Conservation (phyloP, 1,284 basidiomycete species). For the Irpex lacteus region DNA sequence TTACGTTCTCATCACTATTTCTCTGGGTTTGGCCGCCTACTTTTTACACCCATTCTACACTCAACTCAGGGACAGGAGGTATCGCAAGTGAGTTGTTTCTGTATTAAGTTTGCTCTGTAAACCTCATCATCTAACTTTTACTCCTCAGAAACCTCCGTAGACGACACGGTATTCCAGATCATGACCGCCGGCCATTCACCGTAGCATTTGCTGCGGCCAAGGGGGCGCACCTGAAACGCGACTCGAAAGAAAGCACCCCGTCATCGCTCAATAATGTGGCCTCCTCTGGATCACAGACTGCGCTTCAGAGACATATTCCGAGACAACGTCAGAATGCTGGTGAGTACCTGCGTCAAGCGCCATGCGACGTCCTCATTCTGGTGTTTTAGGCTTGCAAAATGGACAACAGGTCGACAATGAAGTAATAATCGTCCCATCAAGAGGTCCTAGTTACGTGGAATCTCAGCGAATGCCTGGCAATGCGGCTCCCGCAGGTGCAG, state of each 20-base stretch:
- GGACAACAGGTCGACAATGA: not conserved
- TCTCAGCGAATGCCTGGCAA: constrained; percentile 10
- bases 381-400: not conserved
- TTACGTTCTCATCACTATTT: constrained; percentile 14
- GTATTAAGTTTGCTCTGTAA: constrained; percentile 5
- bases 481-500: constrained; percentile 8
- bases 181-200: constrained; percentile 75
- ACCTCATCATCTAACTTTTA: constrained; percentile 6
- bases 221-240: constrained; percentile 43
- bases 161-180: constrained; percentile 77
- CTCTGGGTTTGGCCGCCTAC: constrained; percentile 12
- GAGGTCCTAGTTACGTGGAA: constrained; percentile 4
- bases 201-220: constrained; percentile 75
- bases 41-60: constrained; percentile 29
- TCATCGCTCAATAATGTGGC: constrained; percentile 4
- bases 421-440: not conserved
- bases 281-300: constrained; percentile 1
- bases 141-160: constrained; percentile 53
- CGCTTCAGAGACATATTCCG: not conserved
- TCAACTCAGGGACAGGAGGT: constrained; percentile 53
- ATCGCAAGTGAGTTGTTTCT: constrained; percentile 51
- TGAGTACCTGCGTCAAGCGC: not conserved
- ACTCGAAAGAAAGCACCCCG: constrained; percentile 13
- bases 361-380: not conserved
- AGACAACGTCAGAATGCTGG: not conserved